Conservation (phyloP, 2,329 filamentous ascomycete genomes). For the Pseudovirgaria hyperparasitica region DNA sequence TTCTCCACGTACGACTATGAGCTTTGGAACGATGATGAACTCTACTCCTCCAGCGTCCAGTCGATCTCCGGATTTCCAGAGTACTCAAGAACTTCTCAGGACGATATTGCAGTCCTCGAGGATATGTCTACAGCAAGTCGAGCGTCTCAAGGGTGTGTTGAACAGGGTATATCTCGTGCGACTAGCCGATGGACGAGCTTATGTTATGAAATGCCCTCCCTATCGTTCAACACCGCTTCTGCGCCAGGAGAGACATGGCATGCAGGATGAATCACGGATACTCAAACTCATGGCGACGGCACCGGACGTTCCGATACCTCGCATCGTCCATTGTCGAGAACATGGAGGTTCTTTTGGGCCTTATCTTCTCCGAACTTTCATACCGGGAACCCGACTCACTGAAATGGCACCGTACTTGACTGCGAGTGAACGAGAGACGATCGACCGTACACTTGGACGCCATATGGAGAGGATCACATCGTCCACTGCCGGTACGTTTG, state of each 20-base stretch:
- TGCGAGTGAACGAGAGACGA: slow-evolving; percentile 17
- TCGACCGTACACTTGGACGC: slow-evolving; percentile 28
- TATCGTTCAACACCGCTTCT: slow-evolving; percentile 24
- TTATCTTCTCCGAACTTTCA: slow-evolving; percentile 20
- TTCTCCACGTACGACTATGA: no score
- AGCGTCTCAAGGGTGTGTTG: slow-evolving; percentile 20
- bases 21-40: no score
- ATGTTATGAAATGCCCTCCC: slow-evolving; percentile 30
- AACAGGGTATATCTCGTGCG: slow-evolving; percentile 30
- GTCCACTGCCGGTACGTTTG: slow-evolving; percentile 37
- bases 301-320: slow-evolving; percentile 23
- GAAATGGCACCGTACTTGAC: slow-evolving; percentile 20
- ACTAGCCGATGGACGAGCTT: slow-evolving; percentile 23
- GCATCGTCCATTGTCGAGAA: slow-evolving; percentile 25
- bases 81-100: slow-evolving; percentile 21
- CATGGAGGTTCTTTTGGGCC: slow-evolving; percentile 16
- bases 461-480: slow-evolving; percentile 30
- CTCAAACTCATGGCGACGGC: slow-evolving; percentile 25
- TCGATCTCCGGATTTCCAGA: slow-evolving; percentile 19
- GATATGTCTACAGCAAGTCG: slow-evolving; percentile 20
- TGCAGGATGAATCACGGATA: slow-evolving; percentile 26
- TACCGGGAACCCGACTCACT: slow-evolving; percentile 21
- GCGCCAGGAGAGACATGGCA: slow-evolving; percentile 28
- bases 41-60: slow-evolving; percentile 1
- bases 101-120: slow-evolving; percentile 18